A percentile compares a stretch with the other conserved stretches of the same genome.
Conservation (phyloP, 148 eudicot genomes). For the Camellia japonica region DNA sequence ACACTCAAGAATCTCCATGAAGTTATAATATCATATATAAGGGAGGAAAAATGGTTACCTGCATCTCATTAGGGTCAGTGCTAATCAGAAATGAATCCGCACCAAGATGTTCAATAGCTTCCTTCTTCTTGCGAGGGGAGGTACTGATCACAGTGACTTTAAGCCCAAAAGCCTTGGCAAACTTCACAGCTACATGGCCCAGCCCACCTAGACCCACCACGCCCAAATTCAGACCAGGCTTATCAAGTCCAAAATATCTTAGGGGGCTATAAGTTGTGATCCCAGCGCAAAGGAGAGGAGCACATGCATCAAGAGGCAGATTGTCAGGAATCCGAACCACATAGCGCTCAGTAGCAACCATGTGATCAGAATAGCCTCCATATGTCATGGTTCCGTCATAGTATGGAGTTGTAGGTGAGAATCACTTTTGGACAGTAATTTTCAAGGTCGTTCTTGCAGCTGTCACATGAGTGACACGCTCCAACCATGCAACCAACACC, state of each 20-base stretch:
- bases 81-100: slow-evolving; percentile 6
- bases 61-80: not conserved
- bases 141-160: slow-evolving; percentile 7
- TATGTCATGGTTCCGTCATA: slow-evolving; percentile 26
- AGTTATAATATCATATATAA: not conserved
- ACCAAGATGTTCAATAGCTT: not conserved
- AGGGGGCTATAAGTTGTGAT: slow-evolving; percentile 41
- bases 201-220: not conserved
- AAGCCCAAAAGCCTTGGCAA: slow-evolving; percentile 7
- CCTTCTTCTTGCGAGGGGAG: not conserved
- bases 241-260: not conserved
- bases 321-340: slow-evolving; percentile 9
- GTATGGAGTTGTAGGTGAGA: slow-evolving; percentile 9
- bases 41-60: slow-evolving; percentile 2
- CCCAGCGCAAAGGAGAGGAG: slow-evolving; percentile 49
- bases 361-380: slow-evolving; percentile 34
- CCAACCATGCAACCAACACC: slow-evolving; percentile 35
- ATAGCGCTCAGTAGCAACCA: slow-evolving; percentile 26
- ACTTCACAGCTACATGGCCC: not conserved
- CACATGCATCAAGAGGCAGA: slow-evolving; percentile 31
- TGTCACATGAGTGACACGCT: slow-evolving; percentile 25
- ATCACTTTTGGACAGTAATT: slow-evolving; percentile 15
- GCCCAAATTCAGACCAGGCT: slow-evolving; percentile 1
- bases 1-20: not conserved
- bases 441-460: slow-evolving; percentile 18